These are phyloP conservation scores for Lycium barbarum DNA, from an alignment of 257 asterid species.

Conservation along the genomic window DNA sequence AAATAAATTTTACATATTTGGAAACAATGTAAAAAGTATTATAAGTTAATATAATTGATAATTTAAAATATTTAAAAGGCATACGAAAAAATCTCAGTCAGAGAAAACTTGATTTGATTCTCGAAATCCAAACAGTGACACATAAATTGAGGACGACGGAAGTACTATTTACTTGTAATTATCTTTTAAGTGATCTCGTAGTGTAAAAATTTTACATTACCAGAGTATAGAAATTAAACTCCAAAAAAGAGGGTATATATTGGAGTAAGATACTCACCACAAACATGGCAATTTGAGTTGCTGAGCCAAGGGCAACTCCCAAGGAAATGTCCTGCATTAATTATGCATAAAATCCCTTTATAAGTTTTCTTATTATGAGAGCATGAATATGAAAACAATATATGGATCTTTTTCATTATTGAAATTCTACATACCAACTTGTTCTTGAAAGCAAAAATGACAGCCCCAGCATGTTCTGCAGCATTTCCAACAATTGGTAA, in stretches of 20 bases:
- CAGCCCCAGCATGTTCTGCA: constrained; percentile 95
- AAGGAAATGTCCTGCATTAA: constrained; percentile 46
- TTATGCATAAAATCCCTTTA: background rate
- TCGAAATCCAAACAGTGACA: no score
- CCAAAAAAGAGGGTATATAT: background rate
- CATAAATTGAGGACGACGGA: no score
- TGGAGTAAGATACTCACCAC: constrained; percentile 55
- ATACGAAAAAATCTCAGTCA: no score
- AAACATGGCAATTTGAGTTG: constrained; percentile 64
- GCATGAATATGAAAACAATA: background rate
- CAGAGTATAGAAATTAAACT: background rate
- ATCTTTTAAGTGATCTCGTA: background rate
- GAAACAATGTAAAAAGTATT: no score
- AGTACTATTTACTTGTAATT: background rate
- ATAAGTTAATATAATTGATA: no score
- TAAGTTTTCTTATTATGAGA: background rate
- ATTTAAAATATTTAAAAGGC: no score
- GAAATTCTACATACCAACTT: constrained; percentile 59
- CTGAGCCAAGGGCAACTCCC: constrained; percentile 57
- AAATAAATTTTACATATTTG: background rate
- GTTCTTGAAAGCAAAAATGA: constrained; percentile 88
- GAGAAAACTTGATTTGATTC: no score
- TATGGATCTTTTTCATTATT: background rate
- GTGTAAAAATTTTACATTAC: background rate
- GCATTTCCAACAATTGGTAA: constrained; percentile 97